phyloP scores from a whole-genome alignment of 164 flowering plant species.

The Nymphaea colorata region DNA sequence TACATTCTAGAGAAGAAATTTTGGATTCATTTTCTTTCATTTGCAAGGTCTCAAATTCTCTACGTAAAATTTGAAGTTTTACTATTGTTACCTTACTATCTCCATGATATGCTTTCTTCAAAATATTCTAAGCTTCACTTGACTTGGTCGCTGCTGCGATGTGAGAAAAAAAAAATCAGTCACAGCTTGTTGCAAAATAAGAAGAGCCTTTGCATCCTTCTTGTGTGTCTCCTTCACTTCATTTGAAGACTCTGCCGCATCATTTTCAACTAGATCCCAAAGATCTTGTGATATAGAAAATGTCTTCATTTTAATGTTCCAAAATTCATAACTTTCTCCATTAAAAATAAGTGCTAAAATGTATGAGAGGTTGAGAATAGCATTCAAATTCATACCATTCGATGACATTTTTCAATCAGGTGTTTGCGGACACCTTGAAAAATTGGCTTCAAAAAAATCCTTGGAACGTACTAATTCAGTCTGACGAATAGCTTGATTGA shows the following conservation, averaged over 20 bases:
- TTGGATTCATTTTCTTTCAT: conserved; percentile 1
- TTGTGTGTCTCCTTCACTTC: background rate
- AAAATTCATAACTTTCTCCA: background rate
- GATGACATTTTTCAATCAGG: background rate
- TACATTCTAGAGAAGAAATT: background rate
- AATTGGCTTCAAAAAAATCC: too few relatives aligned
- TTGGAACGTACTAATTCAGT: too few relatives aligned
- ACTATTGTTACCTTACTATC: background rate
- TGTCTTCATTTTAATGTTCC: background rate
- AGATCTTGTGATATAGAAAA: background rate
- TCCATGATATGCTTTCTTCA: background rate
- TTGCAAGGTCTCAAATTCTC: background rate
- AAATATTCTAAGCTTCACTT: background rate
- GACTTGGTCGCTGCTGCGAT: background rate
- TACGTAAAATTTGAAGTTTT: background rate
- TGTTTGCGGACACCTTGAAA: too few relatives aligned
- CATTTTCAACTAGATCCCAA: background rate
- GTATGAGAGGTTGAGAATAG: background rate
- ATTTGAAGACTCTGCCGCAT: background rate
- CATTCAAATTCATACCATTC: background rate
- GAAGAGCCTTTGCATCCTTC: conserved; percentile 2
- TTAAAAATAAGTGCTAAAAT: background rate
- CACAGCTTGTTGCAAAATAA: conserved; percentile 1
- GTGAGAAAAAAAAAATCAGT: background rate
- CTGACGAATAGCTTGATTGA: too few relatives aligned